These are phyloP conservation scores for Seiridium cupressi DNA, from an alignment of 2,329 filamentous ascomycete genomes.

Conservation along the genomic window DNA sequence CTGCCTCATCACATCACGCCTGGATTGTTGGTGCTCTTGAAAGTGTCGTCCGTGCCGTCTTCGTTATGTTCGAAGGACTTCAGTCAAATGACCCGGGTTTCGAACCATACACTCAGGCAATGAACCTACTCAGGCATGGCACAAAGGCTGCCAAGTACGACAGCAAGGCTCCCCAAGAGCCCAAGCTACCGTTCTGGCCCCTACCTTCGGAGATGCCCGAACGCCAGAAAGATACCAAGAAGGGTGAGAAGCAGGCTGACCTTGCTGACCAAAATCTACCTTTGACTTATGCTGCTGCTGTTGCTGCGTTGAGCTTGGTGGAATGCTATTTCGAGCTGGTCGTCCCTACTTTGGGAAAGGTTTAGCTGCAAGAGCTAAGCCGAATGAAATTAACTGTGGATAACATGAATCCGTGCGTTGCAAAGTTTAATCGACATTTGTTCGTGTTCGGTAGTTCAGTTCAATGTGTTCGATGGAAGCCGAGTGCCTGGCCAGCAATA, in stretches of 20 bases:
- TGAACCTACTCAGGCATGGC: neutral
- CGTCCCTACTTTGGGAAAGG: neutral
- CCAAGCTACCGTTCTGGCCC: neutral
- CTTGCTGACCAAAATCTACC: neutral
- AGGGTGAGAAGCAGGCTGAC: neutral
- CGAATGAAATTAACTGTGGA: too few species aligned
- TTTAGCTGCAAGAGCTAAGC: too few species aligned
- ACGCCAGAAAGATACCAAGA: neutral
- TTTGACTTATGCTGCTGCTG: neutral
- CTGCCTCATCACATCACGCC: conserved; percentile 26
- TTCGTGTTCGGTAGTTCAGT: too few species aligned
- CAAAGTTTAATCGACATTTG: too few species aligned
- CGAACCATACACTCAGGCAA: neutral
- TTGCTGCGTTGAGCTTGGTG: neutral
- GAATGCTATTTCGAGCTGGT: neutral
- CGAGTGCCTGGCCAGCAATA: too few species aligned
- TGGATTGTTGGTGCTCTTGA: conserved; percentile 32
- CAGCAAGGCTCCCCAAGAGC: neutral
- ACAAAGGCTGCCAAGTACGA: neutral
- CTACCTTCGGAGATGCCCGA: neutral
- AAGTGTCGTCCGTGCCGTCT: conserved; percentile 15
- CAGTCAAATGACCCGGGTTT: neutral
- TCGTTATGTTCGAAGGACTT: neutral
- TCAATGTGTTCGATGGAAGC: too few species aligned
- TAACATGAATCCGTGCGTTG: too few species aligned